phyloP scores from a whole-genome alignment of 306 rosid genomes.

The Begonia fuchsioides region DNA sequence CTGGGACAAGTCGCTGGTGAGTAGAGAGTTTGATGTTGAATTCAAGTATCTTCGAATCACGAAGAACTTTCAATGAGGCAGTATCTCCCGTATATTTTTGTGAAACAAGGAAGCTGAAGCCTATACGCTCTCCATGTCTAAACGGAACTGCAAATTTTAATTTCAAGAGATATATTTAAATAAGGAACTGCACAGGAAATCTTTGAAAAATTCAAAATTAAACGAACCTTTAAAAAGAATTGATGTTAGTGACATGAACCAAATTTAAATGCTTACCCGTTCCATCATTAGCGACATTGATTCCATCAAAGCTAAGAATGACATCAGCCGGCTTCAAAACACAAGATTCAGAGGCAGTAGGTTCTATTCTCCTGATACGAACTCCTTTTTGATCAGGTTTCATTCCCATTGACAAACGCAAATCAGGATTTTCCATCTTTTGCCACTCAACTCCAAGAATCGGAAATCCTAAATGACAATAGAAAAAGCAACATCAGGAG shows the following conservation, averaged over 20 bases:
- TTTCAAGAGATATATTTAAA: neutral
- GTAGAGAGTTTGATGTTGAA: conserved; percentile 49
- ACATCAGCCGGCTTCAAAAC: conserved; percentile 89
- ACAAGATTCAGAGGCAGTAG: conserved; percentile 66
- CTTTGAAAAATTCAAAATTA: neutral
- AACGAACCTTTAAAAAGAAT: too few species aligned
- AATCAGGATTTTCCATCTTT: conserved; percentile 97
- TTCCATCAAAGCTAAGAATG: conserved; percentile 83
- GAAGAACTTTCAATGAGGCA: conserved; percentile 53
- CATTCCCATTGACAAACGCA: conserved; percentile 71
- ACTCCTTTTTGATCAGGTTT: conserved; percentile 84
- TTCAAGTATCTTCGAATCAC: conserved; percentile 35
- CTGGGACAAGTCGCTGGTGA: conserved; percentile 74
- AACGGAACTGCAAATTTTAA: conserved; percentile 39
- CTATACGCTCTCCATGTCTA: conserved; percentile 93
- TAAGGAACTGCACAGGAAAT: neutral
- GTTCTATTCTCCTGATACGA: conserved; percentile 86
- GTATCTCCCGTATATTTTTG: conserved; percentile 34
- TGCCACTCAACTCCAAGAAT: conserved; percentile 97
- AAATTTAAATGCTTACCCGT: conserved; percentile 33
- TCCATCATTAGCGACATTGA: conserved; percentile 92
- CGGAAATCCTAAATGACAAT: conserved; percentile 55
- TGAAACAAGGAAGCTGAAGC: conserved; percentile 63
- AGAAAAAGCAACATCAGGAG: conserved; percentile 4
- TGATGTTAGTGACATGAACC: neutral